Evolutionary conservation across 2,329 filamentous ascomycete species (phyloP), one percentile per base, ranked within the genome.

Genomic region (Nemania serpens): DNA sequence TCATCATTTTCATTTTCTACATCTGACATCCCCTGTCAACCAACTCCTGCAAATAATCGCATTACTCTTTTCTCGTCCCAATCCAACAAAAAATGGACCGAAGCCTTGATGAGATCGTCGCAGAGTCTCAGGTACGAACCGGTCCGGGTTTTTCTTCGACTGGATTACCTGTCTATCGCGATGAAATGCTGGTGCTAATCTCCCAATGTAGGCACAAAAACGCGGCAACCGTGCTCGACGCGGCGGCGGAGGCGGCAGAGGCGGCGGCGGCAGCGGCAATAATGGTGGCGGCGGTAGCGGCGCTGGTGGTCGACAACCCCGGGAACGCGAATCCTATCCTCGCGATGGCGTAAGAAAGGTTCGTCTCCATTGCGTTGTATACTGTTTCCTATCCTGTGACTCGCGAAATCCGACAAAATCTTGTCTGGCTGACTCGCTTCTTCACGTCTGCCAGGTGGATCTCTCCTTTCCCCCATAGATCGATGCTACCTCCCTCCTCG

Each of bases 341-440:
- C 89, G 91, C 79, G 91, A 95, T 79, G 91, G 91, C 78, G 85
- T 94, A 75, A 93, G 89, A 93, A 96, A 96, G 92, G 92, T 94
- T 76, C 62, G 69, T 58, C 62, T 66, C 69, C 68, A 18, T 68
- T 56, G 18, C n/a, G 20, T 12, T 45, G 42, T 10, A 45, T 20
- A 18, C 10, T 22, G 7, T 12, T 22, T 7, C 42, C 17, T 13
- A 18, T 22, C 11, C 11, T 12, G 4, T 10, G 15, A 3, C 11
- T 10, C 11, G 6, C 7, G 34, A 36, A 39, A 39, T 39, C 11
- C 11, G 4, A 3, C 11, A 39, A 12, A 13, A 3, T 12, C 36
- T 39, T 39, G 36, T 39, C 15, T 12, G 3, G 11, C 56, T 55
- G 22, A 58, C 53, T 68, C 66, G 71, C 66, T 64, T 59, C 2